Evolutionary conservation across 805 yeast species (phyloP).

Genomic region (Cephaloascus fragrans): DNA sequence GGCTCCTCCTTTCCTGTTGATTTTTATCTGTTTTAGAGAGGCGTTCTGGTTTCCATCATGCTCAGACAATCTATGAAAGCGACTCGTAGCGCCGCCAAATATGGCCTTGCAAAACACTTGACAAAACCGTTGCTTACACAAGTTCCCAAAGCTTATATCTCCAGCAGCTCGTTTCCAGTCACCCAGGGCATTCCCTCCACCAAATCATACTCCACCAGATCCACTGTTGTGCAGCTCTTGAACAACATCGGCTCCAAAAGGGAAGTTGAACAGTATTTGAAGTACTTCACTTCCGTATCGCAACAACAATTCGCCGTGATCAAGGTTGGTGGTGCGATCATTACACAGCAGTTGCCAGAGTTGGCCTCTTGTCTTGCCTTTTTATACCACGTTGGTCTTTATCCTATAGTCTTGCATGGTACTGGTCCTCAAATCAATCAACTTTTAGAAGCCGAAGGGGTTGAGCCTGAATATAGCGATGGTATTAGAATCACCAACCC

Average conservation of each 20-base stretch:
- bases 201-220: constrained; percentile 53
- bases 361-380: constrained; percentile 93
- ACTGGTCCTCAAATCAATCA: constrained; percentile 99
- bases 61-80: background rate
- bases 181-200: too few relatives aligned
- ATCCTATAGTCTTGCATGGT: constrained; percentile 95
- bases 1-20: too few relatives aligned
- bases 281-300: constrained; percentile 91
- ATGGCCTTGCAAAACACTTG: too few relatives aligned
- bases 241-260: constrained; percentile 96
- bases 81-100: too few relatives aligned
- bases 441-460: constrained; percentile 84
- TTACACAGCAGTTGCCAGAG: constrained; percentile 88
- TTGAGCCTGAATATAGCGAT: constrained; percentile 91
- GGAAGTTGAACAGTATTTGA: constrained; percentile 95
- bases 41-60: too few relatives aligned
- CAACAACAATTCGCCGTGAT: constrained; percentile 97
- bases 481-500: constrained; percentile 95
- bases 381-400: constrained; percentile 92
- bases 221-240: constrained; percentile 89
- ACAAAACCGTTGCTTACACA: too few relatives aligned
- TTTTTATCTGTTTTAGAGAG: too few relatives aligned
- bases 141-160: too few relatives aligned
- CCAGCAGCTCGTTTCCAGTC: too few relatives aligned
- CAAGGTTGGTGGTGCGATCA: constrained; percentile 98